phyloP scores from a whole-genome alignment of 1,284 basidiomycete species.

The Cryptococcus sp. region DNA sequence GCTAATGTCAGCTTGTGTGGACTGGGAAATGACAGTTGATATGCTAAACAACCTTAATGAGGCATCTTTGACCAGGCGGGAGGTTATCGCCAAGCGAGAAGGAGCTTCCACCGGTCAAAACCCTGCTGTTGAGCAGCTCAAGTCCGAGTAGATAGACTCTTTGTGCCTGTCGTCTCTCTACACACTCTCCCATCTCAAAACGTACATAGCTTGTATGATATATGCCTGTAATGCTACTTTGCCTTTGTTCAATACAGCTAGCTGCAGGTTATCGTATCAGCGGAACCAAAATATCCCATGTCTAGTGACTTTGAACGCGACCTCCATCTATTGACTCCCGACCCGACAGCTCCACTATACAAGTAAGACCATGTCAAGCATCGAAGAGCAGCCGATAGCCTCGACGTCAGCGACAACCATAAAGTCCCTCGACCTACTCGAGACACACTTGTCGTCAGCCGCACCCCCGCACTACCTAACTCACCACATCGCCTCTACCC shows the following conservation, averaged over 20 bases:
- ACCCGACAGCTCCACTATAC: no score
- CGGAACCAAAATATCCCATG: no score
- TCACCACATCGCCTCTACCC: conserved; percentile 24
- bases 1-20: conserved; percentile 62
- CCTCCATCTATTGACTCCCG: no score
- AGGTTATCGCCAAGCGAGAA: conserved; percentile 25
- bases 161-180: no score
- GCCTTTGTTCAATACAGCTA: no score
- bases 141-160: conserved; percentile 12
- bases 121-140: conserved; percentile 26
- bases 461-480: conserved; percentile 24
- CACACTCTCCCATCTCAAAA: no score
- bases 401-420: conserved; percentile 3
- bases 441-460: conserved; percentile 17
- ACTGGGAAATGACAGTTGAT: conserved; percentile 68
- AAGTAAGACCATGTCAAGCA: no score
- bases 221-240: no score
- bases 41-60: conserved; percentile 73
- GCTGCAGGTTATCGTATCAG: no score
- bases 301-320: no score
- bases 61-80: conserved; percentile 36
- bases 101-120: conserved; percentile 7
- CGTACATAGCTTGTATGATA: no score
- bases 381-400: no score
- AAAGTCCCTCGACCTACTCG: conserved; percentile 1